These are phyloP conservation scores for Penicillium psychrosexuale DNA, from an alignment of 2,329 filamentous ascomycete genomes.

Conservation along the genomic window DNA sequence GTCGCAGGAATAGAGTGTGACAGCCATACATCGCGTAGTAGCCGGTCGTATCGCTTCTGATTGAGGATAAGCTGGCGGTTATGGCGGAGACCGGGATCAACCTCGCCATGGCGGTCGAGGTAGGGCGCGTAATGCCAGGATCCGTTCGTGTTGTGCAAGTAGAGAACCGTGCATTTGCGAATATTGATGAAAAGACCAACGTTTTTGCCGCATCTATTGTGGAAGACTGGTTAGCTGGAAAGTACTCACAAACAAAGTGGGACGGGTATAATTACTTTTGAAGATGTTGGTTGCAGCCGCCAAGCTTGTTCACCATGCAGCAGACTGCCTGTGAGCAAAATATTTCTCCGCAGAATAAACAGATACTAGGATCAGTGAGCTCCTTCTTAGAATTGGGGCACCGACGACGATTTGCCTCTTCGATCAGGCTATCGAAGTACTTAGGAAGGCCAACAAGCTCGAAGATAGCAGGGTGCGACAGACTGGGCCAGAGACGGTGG, in stretches of 20 bases:
- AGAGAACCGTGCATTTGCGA: slow-evolving; percentile 88
- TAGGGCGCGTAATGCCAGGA: slow-evolving; percentile 87
- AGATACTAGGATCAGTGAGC: slow-evolving; percentile 83
- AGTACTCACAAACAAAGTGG: background rate
- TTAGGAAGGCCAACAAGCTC: slow-evolving; percentile 89
- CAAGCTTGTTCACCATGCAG: slow-evolving; percentile 69
- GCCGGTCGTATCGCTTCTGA: slow-evolving; percentile 86
- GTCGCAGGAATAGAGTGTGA: slow-evolving; percentile 82
- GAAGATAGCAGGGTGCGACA: slow-evolving; percentile 85
- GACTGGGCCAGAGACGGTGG: slow-evolving; percentile 43
- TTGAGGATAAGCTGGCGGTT: slow-evolving; percentile 88
- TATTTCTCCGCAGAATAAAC: slow-evolving; percentile 93
- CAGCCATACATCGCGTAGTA: slow-evolving; percentile 82
- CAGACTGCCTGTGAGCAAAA: slow-evolving; percentile 94
- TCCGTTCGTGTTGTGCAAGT: slow-evolving; percentile 76
- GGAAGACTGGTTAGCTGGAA: slow-evolving; percentile 15
- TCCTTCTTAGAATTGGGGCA: slow-evolving; percentile 92
- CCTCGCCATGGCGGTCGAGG: slow-evolving; percentile 92
- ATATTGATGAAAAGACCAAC: slow-evolving; percentile 96
- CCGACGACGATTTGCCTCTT: slow-evolving; percentile 77
- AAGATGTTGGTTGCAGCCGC: slow-evolving; percentile 89
- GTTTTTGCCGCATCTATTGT: slow-evolving; percentile 73
- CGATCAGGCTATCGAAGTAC: slow-evolving; percentile 88
- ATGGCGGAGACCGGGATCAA: slow-evolving; percentile 83
- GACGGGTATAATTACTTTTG: slow-evolving; percentile 58